Evolutionary conservation across 2,329 filamentous ascomycete species (phyloP).

Genomic region (Scortechinia acanthostroma): DNA sequence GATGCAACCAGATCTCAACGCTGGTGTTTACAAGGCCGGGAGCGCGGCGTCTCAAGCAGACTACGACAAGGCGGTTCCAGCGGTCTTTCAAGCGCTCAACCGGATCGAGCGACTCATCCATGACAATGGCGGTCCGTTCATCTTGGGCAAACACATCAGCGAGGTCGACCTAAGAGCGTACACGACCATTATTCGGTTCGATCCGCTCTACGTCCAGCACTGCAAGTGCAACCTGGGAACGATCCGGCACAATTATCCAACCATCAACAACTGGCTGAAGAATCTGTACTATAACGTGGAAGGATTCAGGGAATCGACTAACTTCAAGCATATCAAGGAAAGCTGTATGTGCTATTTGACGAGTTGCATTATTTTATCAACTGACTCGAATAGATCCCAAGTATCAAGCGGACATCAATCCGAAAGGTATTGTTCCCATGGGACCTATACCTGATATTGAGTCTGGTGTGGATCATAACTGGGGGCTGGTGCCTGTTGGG

Average conservation of each 20-base stretch:
- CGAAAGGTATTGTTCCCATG: slow-evolving; percentile 69
- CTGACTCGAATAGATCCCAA: slow-evolving; percentile 31
- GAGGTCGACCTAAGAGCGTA: slow-evolving; percentile 76
- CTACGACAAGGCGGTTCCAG: slow-evolving; percentile 67
- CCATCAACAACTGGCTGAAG: slow-evolving; percentile 74
- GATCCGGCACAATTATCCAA: slow-evolving; percentile 77
- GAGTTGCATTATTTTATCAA: neutral
- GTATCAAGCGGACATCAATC: slow-evolving; percentile 61
- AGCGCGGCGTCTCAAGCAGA: slow-evolving; percentile 79
- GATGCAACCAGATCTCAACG: slow-evolving; percentile 71
- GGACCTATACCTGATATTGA: slow-evolving; percentile 83
- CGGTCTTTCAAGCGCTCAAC: slow-evolving; percentile 73
- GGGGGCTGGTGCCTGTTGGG: too few relatives aligned
- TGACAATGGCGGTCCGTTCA: slow-evolving; percentile 45
- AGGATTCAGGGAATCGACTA: slow-evolving; percentile 70
- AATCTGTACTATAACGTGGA: slow-evolving; percentile 76
- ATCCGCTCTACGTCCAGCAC: slow-evolving; percentile 77
- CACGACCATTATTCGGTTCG: slow-evolving; percentile 69
- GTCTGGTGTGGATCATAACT: too few relatives aligned
- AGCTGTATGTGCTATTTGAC: slow-evolving; percentile 44
- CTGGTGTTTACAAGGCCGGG: slow-evolving; percentile 69
- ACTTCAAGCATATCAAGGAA: slow-evolving; percentile 91
- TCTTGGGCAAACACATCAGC: slow-evolving; percentile 64
- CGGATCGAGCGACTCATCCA: slow-evolving; percentile 58
- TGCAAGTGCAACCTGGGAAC: slow-evolving; percentile 83